Conservation (phyloP, 129 eudicot species). For the Solidago caesia region DNA sequence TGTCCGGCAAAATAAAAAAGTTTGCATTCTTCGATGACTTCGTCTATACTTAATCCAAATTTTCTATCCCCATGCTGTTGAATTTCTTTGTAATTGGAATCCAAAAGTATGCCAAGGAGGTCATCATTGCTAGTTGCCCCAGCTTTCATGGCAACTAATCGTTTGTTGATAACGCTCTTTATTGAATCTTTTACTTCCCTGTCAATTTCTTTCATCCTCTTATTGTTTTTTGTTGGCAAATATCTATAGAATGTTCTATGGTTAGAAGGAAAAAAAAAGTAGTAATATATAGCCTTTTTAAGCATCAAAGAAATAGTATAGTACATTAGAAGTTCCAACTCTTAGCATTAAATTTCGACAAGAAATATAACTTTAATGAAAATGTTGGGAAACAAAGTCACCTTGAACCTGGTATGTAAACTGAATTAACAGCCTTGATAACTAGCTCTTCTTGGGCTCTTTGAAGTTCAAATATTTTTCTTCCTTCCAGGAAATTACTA, state of each 20-base stretch:
- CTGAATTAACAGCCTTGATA: not conserved
- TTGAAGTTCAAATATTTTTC: constrained; percentile 28
- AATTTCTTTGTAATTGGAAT: constrained; percentile 26
- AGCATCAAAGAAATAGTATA: no score
- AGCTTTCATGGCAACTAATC: constrained; percentile 15
- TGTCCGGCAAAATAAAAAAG: constrained; percentile 33
- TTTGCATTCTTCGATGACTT: constrained; percentile 28
- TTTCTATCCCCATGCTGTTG: not conserved
- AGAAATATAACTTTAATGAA: no score
- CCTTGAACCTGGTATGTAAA: constrained; percentile 36
- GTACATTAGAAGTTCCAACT: no score
- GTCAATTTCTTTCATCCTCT: constrained; percentile 22
- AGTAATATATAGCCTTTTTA: no score
- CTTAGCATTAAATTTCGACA: no score
- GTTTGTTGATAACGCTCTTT: constrained; percentile 20
- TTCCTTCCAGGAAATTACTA: constrained; percentile 25
- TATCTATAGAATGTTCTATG: not conserved
- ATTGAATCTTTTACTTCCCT: constrained; percentile 17
- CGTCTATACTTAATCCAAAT: constrained; percentile 26
- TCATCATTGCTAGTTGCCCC: constrained; percentile 25
- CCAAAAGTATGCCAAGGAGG: constrained; percentile 23
- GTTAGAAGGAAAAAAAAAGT: no score
- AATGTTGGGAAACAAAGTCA: not conserved
- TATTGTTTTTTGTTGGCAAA: constrained; percentile 28
- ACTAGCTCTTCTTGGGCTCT: constrained; percentile 18